Conservation (phyloP, 208 protist species). For the Acanthamoeba sp. region DNA sequence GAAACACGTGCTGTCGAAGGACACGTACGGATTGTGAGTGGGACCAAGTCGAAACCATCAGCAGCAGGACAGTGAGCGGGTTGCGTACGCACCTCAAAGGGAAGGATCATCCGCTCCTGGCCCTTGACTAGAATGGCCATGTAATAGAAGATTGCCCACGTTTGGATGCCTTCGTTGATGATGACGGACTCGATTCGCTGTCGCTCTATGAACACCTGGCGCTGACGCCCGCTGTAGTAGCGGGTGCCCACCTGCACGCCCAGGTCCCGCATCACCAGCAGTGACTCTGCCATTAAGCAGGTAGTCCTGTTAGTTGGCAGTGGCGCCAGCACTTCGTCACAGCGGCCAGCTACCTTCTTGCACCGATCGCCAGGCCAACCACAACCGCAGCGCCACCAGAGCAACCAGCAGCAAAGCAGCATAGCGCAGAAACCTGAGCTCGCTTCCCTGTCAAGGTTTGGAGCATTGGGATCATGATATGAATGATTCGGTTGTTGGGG, state of each 20-base stretch:
- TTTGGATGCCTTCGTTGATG: constrained; percentile 62
- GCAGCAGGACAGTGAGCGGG: neutral
- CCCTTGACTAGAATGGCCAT: constrained; percentile 31
- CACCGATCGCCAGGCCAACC: constrained; percentile 2
- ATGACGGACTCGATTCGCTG: neutral
- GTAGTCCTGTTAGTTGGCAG: neutral
- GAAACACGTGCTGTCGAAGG: neutral
- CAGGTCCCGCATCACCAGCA: constrained; percentile 54
- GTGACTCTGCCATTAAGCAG: neutral
- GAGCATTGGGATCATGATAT: neutral
- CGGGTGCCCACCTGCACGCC: constrained; percentile 23
- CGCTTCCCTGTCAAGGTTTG: neutral
- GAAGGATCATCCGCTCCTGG: constrained; percentile 35
- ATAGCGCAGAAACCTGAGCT: neutral
- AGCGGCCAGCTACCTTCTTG: neutral
- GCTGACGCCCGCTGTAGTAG: constrained; percentile 20
- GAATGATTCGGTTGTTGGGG: neutral
- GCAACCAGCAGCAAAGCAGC: neutral
- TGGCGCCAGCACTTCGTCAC: neutral
- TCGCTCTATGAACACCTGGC: constrained; percentile 30
- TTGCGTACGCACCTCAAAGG: constrained; percentile 23
- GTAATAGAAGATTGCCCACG: constrained; percentile 39
- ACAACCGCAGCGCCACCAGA: neutral
- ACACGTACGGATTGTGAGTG: neutral
- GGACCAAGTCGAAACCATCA: neutral